Percentiles rank a stretch among this genome's conserved stretches.
These are phyloP conservation scores for Aspergillus aculeatinus DNA, from an alignment of 2,329 filamentous ascomycete genomes.

Conservation along the genomic window DNA sequence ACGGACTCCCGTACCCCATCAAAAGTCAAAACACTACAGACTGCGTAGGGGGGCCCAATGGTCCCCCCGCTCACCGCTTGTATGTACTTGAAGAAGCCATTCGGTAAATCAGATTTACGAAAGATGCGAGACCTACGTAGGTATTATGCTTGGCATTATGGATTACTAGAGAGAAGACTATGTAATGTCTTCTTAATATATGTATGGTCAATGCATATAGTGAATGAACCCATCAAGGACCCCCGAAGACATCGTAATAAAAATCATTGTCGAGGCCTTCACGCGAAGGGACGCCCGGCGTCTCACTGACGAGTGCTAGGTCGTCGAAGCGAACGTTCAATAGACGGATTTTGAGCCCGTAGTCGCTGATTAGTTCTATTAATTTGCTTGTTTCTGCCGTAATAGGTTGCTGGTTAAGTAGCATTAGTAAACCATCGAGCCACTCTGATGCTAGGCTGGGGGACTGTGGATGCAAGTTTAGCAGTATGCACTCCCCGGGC, in stretches of 20 bases:
- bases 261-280: conserved; percentile 90
- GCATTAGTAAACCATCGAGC: conserved; percentile 92
- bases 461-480: conserved; percentile 78
- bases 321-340: conserved; percentile 90
- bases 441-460: conserved; percentile 89
- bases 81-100: too few relatives aligned
- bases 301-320: conserved; percentile 65
- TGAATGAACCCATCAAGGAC: neutral
- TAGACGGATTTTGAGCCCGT: conserved; percentile 87
- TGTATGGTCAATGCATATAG: neutral
- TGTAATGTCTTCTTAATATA: too few relatives aligned
- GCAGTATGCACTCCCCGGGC: conserved; percentile 67
- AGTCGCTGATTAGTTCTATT: conserved; percentile 80
- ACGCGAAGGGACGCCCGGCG: conserved; percentile 74
- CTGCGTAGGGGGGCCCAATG: too few relatives aligned
- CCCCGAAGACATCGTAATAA: conserved; percentile 73
- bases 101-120: too few relatives aligned
- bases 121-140: too few relatives aligned
- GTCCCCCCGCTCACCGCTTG: too few relatives aligned
- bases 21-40: too few relatives aligned
- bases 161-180: too few relatives aligned
- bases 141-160: too few relatives aligned
- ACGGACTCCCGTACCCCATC: too few relatives aligned
- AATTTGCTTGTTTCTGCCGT: conserved; percentile 94
- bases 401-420: conserved; percentile 91